phyloP scores from a whole-genome alignment of 2,329 filamentous ascomycete genomes.

The Raffaelea deltoideospora region DNA sequence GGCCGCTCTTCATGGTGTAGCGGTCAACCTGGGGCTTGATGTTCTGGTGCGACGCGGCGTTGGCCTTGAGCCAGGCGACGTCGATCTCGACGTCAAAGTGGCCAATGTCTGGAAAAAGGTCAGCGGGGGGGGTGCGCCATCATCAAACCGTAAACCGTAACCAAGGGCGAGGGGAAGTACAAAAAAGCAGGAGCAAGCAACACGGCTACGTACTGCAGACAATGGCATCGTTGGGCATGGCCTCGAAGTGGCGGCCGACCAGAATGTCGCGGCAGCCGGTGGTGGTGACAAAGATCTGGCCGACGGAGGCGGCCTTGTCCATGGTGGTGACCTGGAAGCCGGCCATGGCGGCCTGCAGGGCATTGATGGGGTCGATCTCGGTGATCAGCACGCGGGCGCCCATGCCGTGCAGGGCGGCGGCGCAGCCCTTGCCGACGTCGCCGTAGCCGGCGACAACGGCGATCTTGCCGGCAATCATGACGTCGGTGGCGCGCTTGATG shows the following conservation, averaged over 20 bases:
- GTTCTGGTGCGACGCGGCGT: conserved; percentile 84
- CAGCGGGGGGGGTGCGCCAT: no score
- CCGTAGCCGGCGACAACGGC: conserved; percentile 95
- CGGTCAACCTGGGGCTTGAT: conserved; percentile 99
- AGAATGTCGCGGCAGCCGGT: conserved; percentile 98
- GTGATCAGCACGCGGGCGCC: conserved; percentile 93
- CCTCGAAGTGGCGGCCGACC: conserved; percentile 79
- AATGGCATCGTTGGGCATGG: conserved; percentile 94
- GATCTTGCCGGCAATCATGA: conserved; percentile 99
- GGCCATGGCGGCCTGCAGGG: conserved; percentile 94
- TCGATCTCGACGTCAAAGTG: conserved; percentile 99
- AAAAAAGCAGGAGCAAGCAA: conserved; percentile 1
- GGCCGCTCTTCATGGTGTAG: conserved; percentile 83
- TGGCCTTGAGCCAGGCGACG: conserved; percentile 98
- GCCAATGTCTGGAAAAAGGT: conserved; percentile 80
- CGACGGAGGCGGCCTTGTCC: conserved; percentile 74
- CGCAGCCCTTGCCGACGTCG: conserved; percentile 98
- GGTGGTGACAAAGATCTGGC: conserved; percentile 98
- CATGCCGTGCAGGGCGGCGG: conserved; percentile 90
- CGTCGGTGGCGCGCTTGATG: conserved; percentile 99
- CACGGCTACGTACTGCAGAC: conserved; percentile 63
- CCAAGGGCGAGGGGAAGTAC: conserved; percentile 1
- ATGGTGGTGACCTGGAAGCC: conserved; percentile 96
- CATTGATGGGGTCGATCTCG: conserved; percentile 98
- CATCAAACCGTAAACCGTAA: not conserved